Evolutionary conservation across 192 early-diverging fungal species (phyloP), one percentile per base, ranked within the genome.

Genomic region (Chytriomyces sp.): DNA sequence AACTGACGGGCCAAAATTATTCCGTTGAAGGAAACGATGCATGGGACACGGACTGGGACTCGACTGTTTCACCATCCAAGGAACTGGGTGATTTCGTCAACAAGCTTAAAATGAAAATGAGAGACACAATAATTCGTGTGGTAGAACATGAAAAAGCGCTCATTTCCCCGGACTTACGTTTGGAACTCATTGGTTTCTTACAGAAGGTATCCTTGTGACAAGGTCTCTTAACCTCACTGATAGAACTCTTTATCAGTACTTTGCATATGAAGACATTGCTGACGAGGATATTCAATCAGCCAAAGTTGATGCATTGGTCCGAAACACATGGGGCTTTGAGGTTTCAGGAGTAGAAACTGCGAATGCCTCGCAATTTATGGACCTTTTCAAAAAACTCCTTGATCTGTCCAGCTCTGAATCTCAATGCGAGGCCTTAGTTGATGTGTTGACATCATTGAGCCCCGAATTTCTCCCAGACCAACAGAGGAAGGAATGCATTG

Each of bases 261-360:
- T 75, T 56, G 60, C 39, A 6, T 30, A 71, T 17, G 52, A 52
- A 26, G 59, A 75, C 14, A 55, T 69, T 34, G 68, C 52, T 28
- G 73, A 59, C 17, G 41, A 54, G 19, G 25, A 75, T 28, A 52
- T 79, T 40, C 77, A 79, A 44, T 33, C 44, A 5, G 56, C 60
- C 52, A 75, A 75, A 58, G 12, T 79, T 5, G 73, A 61, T 12
- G 30, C 44, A 7, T 59, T 79, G 39, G 55, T 72, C 1, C 41
- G 64, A 44, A 64, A 37, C 22, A 55, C 59, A 6, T 79, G 77
- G 77, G 33, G 52, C 32, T 8, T 79, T 5, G 73, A 79, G 52
- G 77, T 79, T 31, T 37, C 7, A 4, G 65, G 55, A 52, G 36
- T 2, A 19, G 68, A 70, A 25, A 59, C 54, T 12, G 44, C 10